phyloP scores from a whole-genome alignment of 2,329 filamentous ascomycete species.

The Metarhizium anisopliae region DNA sequence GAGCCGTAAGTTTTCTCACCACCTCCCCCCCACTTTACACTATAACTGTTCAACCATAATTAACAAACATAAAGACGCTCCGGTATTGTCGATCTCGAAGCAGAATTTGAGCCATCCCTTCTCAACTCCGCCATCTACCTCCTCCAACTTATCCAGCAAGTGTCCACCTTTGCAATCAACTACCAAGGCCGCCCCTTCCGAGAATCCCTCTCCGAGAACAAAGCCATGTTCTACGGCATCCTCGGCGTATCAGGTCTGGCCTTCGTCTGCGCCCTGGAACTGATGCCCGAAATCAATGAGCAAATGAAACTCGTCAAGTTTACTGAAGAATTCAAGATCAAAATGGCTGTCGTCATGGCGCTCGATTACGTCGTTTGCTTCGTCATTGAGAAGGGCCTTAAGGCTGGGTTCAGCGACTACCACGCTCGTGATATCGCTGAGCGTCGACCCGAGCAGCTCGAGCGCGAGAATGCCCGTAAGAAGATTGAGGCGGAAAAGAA shows the following conservation, averaged over 20 bases:
- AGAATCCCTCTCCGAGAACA: slow-evolving; percentile 90
- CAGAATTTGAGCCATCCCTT: slow-evolving; percentile 85
- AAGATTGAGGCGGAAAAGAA: slow-evolving; percentile 42
- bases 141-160: slow-evolving; percentile 95
- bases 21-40: not conserved
- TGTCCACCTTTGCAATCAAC: slow-evolving; percentile 98
- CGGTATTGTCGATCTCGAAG: slow-evolving; percentile 74
- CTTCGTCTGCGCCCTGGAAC: slow-evolving; percentile 90
- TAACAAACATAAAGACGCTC: slow-evolving; percentile 29
- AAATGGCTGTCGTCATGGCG: slow-evolving; percentile 76
- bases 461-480: slow-evolving; percentile 63
- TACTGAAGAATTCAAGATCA: slow-evolving; percentile 76
- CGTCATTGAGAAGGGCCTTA: slow-evolving; percentile 77
- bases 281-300: slow-evolving; percentile 90
- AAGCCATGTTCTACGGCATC: slow-evolving; percentile 96
- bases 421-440: slow-evolving; percentile 88
- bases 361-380: slow-evolving; percentile 83
- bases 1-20: slow-evolving; percentile 60
- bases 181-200: slow-evolving; percentile 98
- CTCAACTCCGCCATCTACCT: slow-evolving; percentile 97
- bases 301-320: slow-evolving; percentile 91
- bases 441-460: slow-evolving; percentile 76
- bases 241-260: slow-evolving; percentile 82
- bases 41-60: slow-evolving; percentile 14
- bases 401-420: slow-evolving; percentile 81